Conservation (phyloP, 2,329 filamentous ascomycete species). For the Fusarium piperis region DNA sequence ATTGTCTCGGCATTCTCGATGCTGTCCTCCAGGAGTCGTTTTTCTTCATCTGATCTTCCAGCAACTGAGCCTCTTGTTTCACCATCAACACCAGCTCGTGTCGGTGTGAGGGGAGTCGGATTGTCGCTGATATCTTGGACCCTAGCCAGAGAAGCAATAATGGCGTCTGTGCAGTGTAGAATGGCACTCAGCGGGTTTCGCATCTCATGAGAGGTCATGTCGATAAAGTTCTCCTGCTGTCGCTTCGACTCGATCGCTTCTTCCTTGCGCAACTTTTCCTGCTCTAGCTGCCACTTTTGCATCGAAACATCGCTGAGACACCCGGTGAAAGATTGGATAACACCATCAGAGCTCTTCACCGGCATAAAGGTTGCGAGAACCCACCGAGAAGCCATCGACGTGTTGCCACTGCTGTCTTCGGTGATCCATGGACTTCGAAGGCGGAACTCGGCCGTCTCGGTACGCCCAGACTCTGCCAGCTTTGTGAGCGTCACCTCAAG, state of each 20-base stretch:
- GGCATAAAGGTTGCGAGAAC: slow-evolving; percentile 62
- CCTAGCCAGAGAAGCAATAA: slow-evolving; percentile 61
- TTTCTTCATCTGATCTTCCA: slow-evolving; percentile 47
- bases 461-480: slow-evolving; percentile 52
- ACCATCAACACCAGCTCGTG: slow-evolving; percentile 14
- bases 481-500: slow-evolving; percentile 53
- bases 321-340: slow-evolving; percentile 58
- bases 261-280: slow-evolving; percentile 60
- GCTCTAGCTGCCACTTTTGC: slow-evolving; percentile 62
- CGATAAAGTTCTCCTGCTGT: slow-evolving; percentile 84
- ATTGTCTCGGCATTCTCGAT: slow-evolving; percentile 83
- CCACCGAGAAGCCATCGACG: slow-evolving; percentile 57
- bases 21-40: slow-evolving; percentile 64
- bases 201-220: slow-evolving; percentile 79
- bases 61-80: not conserved
- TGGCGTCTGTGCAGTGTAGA: slow-evolving; percentile 78
- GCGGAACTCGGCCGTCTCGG: slow-evolving; percentile 59
- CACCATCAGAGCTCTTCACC: slow-evolving; percentile 56
- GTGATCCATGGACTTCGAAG: slow-evolving; percentile 58
- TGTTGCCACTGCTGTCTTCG: slow-evolving; percentile 56
- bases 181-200: slow-evolving; percentile 79
- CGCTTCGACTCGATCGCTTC: slow-evolving; percentile 68
- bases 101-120: slow-evolving; percentile 38
- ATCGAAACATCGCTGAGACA: slow-evolving; percentile 60
- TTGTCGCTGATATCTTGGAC: slow-evolving; percentile 52